Percentiles rank a stretch among this genome's conserved stretches.
Conservation (phyloP, 768 basidiomycete species). For the Mycena leptocephala region DNA sequence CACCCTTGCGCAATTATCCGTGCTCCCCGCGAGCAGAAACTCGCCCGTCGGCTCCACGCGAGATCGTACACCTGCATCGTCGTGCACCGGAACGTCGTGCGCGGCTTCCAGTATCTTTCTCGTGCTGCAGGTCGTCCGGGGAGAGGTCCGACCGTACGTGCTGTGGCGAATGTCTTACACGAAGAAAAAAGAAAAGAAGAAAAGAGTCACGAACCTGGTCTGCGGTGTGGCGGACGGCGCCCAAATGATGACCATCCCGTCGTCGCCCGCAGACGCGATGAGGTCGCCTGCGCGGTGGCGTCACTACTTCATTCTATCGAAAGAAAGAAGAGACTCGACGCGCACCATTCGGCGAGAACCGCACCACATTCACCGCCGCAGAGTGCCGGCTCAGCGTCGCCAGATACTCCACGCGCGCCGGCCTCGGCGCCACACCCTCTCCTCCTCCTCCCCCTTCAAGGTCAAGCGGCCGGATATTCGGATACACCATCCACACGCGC, state of each 20-base stretch:
- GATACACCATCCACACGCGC: slow-evolving; percentile 95
- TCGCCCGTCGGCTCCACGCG: slow-evolving; percentile 96
- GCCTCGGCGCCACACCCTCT: slow-evolving; percentile 53
- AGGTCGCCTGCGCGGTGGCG: slow-evolving; percentile 74
- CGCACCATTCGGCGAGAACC: slow-evolving; percentile 95
- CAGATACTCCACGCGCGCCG: slow-evolving; percentile 95
- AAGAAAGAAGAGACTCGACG: slow-evolving; percentile 24
- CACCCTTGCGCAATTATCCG: slow-evolving; percentile 94
- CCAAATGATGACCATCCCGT: slow-evolving; percentile 99
- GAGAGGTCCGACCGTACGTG: slow-evolving; percentile 88
- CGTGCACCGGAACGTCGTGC: slow-evolving; percentile 91
- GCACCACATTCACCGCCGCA: slow-evolving; percentile 95
- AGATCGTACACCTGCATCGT: slow-evolving; percentile 98
- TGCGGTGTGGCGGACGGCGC: slow-evolving; percentile 84
- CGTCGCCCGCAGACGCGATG: slow-evolving; percentile 98
- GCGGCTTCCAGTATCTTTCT: slow-evolving; percentile 97
- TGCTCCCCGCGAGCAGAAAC: slow-evolving; percentile 95
- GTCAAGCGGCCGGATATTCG: slow-evolving; percentile 84
- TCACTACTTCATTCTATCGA: slow-evolving; percentile 8
- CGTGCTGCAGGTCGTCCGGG: slow-evolving; percentile 86
- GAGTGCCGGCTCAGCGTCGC: slow-evolving; percentile 95
- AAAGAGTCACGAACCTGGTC: too few species aligned
- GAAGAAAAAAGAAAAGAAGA: too few species aligned
- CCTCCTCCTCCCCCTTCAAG: slow-evolving; percentile 64
- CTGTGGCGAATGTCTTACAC: too few species aligned